Base-by-base conservation (phyloP, 768 basidiomycete species). In the Rhodotorula diobovata region DNA sequence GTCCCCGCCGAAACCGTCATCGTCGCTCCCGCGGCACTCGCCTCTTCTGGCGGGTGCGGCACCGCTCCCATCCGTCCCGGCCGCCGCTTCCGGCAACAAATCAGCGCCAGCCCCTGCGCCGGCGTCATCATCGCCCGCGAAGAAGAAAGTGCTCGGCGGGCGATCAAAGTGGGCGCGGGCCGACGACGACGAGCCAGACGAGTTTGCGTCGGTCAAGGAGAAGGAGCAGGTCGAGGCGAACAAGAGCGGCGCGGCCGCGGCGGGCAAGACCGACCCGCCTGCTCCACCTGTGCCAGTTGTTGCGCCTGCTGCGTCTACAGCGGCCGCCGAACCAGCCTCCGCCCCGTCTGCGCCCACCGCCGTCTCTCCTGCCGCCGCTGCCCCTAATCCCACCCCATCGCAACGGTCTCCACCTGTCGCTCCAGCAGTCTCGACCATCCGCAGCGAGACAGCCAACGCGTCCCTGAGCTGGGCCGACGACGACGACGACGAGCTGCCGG, bases 401-500 rank as follows among this genome's bases (percentile, higher is more conserved):
- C 48, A 50, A n/a, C n/a, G n/a, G n/a, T 50, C 51, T 53, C 51
- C 51, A 30, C 51, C 51, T 1, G 14, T 25, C 54, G 37, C 61
- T 25, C 32, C 50, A 20, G 4, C 51, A 2, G 10, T 34, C 32
- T 9, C 21, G 39, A n/a, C 57, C 6, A 12, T 57, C 28, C 21
- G 63, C 7, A 25, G 41, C 21, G 34, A 35, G 28, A 30, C 37
- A 23, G n/a, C 43, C 6, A 9, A 28, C 45, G 89, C 87, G 68
- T 90, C 91, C 73, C 88, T 91, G 68, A 90, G 92, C 80, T 93
- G 91, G 91, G 91, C 91, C 53, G 88, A 88, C 46, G 90, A 91
- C 74, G 90, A 93, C 28, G 90, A 92, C 72, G 85, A 86, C 70
- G 87, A 85, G 71, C 82, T 93, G 4, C 90, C 91, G 11, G 89